Evolutionary conservation across 2,329 filamentous ascomycete species (phyloP).

Genomic region (Curvularia eragrostidis): DNA sequence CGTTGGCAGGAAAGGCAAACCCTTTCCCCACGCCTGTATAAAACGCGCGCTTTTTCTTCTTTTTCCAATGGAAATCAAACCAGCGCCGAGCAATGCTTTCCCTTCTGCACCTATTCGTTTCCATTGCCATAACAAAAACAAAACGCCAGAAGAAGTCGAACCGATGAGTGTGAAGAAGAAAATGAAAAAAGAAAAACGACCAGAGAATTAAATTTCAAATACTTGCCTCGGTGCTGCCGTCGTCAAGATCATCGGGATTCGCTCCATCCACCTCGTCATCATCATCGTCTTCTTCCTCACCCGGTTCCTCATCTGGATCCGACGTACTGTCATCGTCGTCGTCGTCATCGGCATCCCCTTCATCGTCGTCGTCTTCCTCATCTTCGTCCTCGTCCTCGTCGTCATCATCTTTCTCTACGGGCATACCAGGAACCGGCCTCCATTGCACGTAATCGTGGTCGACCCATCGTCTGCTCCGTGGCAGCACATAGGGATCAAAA

Average conservation of each 20-base stretch:
- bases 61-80: neutral
- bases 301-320: conserved; percentile 4
- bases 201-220: neutral
- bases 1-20: too few relatives aligned
- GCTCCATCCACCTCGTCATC: neutral
- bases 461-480: conserved; percentile 85
- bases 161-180: neutral
- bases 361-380: conserved; percentile 8
- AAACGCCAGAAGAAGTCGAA: neutral
- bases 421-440: conserved; percentile 49
- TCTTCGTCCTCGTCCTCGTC: conserved; percentile 44
- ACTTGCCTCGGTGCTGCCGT: conserved; percentile 13
- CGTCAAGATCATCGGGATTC: conserved; percentile 10
- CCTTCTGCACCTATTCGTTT: neutral
- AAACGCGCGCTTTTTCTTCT: too few relatives aligned
- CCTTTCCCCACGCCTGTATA: neutral
- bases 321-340: conserved; percentile 17
- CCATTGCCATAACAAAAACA: too few relatives aligned
- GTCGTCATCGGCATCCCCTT: conserved; percentile 10
- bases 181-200: neutral
- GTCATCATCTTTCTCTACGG: conserved; percentile 54
- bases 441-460: conserved; percentile 60
- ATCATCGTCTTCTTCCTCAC: neutral
- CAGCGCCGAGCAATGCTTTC: conserved; percentile 3
- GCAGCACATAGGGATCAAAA: conserved; percentile 94